Evolutionary conservation across 306 rosid genomes (phyloP).

Genomic region (Quercus wislizeni): DNA sequence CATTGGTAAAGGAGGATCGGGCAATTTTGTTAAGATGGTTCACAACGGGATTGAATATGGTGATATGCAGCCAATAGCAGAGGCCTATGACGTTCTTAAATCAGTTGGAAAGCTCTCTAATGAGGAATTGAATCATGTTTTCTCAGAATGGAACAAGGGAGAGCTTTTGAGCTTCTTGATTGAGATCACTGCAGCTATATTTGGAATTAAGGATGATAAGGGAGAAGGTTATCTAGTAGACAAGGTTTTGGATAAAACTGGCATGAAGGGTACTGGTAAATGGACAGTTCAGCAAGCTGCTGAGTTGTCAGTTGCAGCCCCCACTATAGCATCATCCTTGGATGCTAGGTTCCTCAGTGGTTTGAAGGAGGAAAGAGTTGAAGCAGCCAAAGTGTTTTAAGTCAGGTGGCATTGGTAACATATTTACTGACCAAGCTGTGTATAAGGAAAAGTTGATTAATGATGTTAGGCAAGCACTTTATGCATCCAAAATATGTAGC

Average conservation of each 20-base stretch:
- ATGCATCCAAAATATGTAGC: slow-evolving; percentile 88
- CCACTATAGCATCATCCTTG: slow-evolving; percentile 83
- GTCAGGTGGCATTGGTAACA: slow-evolving; percentile 59
- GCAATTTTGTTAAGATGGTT: slow-evolving; percentile 38
- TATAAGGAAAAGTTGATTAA: slow-evolving; percentile 73
- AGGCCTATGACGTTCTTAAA: slow-evolving; percentile 37
- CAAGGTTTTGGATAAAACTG: slow-evolving; percentile 91
- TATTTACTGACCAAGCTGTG: slow-evolving; percentile 45
- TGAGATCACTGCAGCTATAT: slow-evolving; percentile 58
- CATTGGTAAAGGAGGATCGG: slow-evolving; percentile 33
- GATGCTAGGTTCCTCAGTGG: slow-evolving; percentile 96
- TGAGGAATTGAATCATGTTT: slow-evolving; percentile 35
- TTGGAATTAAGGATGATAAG: slow-evolving; percentile 83
- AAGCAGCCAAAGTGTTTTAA: slow-evolving; percentile 75
- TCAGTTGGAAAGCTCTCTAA: slow-evolving; percentile 37
- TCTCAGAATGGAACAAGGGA: slow-evolving; percentile 39
- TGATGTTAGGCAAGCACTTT: slow-evolving; percentile 88
- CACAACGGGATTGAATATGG: slow-evolving; percentile 41
- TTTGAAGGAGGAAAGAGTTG: slow-evolving; percentile 86
- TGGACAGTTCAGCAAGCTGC: slow-evolving; percentile 99
- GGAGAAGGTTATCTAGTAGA: slow-evolving; percentile 84
- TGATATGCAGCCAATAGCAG: slow-evolving; percentile 44
- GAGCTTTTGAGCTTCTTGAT: slow-evolving; percentile 43
- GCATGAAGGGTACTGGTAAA: slow-evolving; percentile 96
- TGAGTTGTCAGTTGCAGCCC: slow-evolving; percentile 87